Conservation (phyloP, 108 stramenopile genomes). For the Cyclotella choctawhatcheeana region DNA sequence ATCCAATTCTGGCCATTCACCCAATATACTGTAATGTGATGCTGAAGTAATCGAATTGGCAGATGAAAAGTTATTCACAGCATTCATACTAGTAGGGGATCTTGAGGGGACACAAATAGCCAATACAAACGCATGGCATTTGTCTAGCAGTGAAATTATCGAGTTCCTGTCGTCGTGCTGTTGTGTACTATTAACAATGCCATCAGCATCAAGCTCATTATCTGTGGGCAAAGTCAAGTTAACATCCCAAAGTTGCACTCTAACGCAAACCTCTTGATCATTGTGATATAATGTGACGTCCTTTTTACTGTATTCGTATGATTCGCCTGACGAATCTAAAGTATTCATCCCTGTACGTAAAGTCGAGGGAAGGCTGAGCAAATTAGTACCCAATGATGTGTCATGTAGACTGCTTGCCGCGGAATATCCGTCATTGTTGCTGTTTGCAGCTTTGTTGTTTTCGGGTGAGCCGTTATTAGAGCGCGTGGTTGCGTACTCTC, state of each 20-base stretch:
- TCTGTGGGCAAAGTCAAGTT: neutral
- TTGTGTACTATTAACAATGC: neutral
- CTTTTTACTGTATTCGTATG: neutral
- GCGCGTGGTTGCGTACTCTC: neutral
- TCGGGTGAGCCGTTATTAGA: neutral
- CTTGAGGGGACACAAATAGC: neutral
- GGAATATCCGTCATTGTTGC: neutral
- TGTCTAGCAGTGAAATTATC: neutral
- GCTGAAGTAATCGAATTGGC: neutral
- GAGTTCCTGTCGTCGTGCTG: too few species aligned
- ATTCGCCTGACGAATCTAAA: neutral
- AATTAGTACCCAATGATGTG: neutral
- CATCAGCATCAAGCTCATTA: neutral
- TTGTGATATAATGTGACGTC: neutral
- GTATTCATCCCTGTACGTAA: neutral
- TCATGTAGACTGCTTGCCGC: neutral
- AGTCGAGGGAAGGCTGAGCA: neutral
- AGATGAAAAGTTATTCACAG: neutral
- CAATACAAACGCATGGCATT: neutral
- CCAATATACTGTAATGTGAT: neutral
- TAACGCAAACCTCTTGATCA: neutral
- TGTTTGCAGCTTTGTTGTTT: neutral
- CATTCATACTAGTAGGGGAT: neutral
- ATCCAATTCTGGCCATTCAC: neutral
- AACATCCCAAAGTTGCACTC: neutral